Percentiles rank a stretch among this genome's conserved stretches.
These are phyloP conservation scores for Dendrobium nobile DNA, from an alignment of 106 monocot genomes.

Conservation along the genomic window DNA sequence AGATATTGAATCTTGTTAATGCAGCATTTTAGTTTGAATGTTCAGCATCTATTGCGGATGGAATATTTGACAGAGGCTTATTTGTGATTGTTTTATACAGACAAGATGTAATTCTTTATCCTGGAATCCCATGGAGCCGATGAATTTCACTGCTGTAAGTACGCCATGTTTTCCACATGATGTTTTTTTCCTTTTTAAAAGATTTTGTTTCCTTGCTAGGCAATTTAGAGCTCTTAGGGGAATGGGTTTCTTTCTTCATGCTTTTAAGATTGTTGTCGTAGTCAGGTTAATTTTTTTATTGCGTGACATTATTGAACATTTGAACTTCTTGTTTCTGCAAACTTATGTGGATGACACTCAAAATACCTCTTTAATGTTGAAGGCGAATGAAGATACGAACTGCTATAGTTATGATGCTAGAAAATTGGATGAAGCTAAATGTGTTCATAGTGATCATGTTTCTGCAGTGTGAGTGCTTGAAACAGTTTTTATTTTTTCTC, in stretches of 20 bases:
- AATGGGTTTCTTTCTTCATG: neutral
- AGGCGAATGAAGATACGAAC: slow-evolving; percentile 99
- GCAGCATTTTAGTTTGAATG: neutral
- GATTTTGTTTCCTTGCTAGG: slow-evolving; percentile 6
- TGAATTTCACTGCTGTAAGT: slow-evolving; percentile 98
- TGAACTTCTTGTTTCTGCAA: neutral
- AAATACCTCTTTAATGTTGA: slow-evolving; percentile 8
- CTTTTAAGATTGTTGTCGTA: neutral
- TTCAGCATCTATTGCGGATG: neutral
- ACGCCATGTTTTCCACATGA: neutral
- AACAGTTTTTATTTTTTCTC: neutral
- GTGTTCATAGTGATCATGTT: slow-evolving; percentile 92
- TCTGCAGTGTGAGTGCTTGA: slow-evolving; percentile 81
- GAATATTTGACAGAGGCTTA: slow-evolving; percentile 4
- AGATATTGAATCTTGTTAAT: neutral
- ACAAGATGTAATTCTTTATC: slow-evolving; percentile 89
- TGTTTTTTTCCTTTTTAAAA: neutral
- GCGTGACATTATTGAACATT: neutral
- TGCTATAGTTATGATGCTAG: slow-evolving; percentile 94
- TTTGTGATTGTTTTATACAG: slow-evolving; percentile 33
- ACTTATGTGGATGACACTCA: neutral
- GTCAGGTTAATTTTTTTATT: neutral
- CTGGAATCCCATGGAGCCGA: slow-evolving; percentile 99
- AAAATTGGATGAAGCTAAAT: slow-evolving; percentile 84
- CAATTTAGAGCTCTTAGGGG: neutral